A percentile compares a stretch with the other conserved stretches of the same genome.
Evolutionary conservation across 352 stramenopile species (phyloP).

Genomic region (Globisporangium cylindrosporum): DNA sequence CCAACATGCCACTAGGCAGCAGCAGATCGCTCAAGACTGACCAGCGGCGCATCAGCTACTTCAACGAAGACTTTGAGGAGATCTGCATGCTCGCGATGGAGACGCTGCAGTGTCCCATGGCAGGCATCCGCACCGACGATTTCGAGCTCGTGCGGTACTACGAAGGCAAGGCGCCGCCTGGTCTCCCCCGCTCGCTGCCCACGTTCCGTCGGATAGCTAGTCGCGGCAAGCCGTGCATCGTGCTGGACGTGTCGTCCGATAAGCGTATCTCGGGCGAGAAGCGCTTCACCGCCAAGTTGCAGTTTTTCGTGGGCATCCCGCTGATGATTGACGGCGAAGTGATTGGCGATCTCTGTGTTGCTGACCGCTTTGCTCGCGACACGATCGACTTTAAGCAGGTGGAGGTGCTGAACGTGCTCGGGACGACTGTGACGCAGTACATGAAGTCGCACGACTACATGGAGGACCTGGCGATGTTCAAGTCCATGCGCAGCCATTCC

Average conservation of each 20-base stretch:
- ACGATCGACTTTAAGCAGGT: slow-evolving; percentile 83
- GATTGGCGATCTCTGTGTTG: slow-evolving; percentile 84
- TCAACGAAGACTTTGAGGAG: slow-evolving; percentile 88
- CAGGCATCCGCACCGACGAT: slow-evolving; percentile 82
- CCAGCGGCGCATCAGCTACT: slow-evolving; percentile 70
- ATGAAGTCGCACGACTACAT: slow-evolving; percentile 84
- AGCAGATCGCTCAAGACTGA: slow-evolving; percentile 21
- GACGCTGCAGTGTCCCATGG: slow-evolving; percentile 82
- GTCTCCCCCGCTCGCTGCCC: slow-evolving; percentile 71
- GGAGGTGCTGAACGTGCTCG: slow-evolving; percentile 85
- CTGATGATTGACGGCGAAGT: slow-evolving; percentile 82
- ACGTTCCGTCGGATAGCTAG: slow-evolving; percentile 85
- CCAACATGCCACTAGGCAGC: slow-evolving; percentile 26
- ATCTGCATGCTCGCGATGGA: slow-evolving; percentile 88
- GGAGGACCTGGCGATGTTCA: slow-evolving; percentile 71
- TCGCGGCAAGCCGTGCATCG: slow-evolving; percentile 86
- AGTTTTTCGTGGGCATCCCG: slow-evolving; percentile 88
- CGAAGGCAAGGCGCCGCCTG: slow-evolving; percentile 43
- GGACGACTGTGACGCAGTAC: slow-evolving; percentile 86
- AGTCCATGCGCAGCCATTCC: slow-evolving; percentile 32
- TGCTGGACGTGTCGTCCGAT: slow-evolving; percentile 83
- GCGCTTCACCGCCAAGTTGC: slow-evolving; percentile 75
- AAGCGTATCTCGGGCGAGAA: slow-evolving; percentile 88
- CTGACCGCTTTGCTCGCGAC: slow-evolving; percentile 73
- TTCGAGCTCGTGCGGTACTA: slow-evolving; percentile 87